Base-by-base conservation (phyloP, 2,329 filamentous ascomycete genomes). In the Metarhizium anisopliae region DNA sequence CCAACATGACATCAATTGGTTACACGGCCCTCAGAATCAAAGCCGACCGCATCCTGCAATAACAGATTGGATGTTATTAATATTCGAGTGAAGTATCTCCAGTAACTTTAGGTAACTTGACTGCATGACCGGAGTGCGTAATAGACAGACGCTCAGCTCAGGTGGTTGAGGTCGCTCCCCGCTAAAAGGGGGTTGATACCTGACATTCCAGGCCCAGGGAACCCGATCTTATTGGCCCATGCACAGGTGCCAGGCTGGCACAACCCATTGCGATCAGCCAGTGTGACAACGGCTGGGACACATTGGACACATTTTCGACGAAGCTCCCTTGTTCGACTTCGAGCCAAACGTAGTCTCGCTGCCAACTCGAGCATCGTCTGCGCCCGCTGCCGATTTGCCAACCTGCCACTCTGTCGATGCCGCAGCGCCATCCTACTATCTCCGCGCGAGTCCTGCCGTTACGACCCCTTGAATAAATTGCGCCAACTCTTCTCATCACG, bases 221-320 rank as follows among this genome's bases (percentile, higher is more conserved):
- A 10, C 14, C 49, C 25, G 18, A 35, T n/a, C 13, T 50, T 35
- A 32, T 16, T 52, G 38, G 54, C n/a, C 25, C 30, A 3, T 49
- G 20, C 20, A 29, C 38, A 20, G 42, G 51, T 53, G 55, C 52
- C 58, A 59, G 56, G 47, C 56, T 59, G 58, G 56, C 58, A 56
- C 36, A 5, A 20, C 10, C 3, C 53, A 42, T 32, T 25, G 30
- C 49, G 50, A 52, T 20, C 20, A 14, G n/a, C 10, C 20, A 36
- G 50, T 32, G 50, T 40, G 35, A 52, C 25, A 13, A 8, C 36
- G 36, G 14, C 50, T 14, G 40, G 40, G 40, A 36, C 7, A 36
- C 8, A 10, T 43, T 32, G 53, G 56, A 55, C 53, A 58, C 56
- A 55, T 58, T 58, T 57, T 58, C 53, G 38, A 42, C 47, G 49